Base-by-base conservation (phyloP, 257 asterid genomes). In the Solanum medicagineum region DNA sequence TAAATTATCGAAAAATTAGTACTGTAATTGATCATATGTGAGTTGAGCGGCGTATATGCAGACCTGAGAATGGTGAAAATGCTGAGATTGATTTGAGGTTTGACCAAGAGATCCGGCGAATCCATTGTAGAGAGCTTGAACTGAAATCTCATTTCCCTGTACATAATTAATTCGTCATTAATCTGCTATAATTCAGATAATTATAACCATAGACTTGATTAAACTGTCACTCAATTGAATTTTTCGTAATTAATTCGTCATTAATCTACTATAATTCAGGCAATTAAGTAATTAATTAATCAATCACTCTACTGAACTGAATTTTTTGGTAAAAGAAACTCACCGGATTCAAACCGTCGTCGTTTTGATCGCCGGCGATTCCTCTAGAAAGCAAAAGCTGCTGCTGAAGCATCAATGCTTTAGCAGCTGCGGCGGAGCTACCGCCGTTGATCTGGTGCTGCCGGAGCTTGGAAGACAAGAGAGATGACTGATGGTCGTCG, bases 31-130 rank as follows among this genome's bases (percentile, higher is more conserved):
- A 66, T 66, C 29, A 36, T 22, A 11, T 10, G 36, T 62, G 9
- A 3, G 69, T 66, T 3, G 1, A 26, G 24, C 40, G 5, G 24
- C 24, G 24, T 24, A 17, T 17, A 40, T 69, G 22, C 60, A 75
- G 42, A 75, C 81, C 81, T 75, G 81, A 75, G 81, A 51, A 75
- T 75, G 92, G 86, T 91, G 94, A 74, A 93, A 92, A 86, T 92
- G 95, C 83, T 86, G 97, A 86, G 93, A 44, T 44, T 89, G 96
- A 85, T 87, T 91, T 3, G 96, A 86, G 81, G 92, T 87, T 88
- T 93, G 97, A 87, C 94, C 93, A 2, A 93, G 86, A 54, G 98
- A 90, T 92, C 97, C 98, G 85, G 91, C 66, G 90, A 96, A 93
- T 84, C 95, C 95, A 63, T 91, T 91, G 91, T 88, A 93, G 9